A percentile compares a stretch with the other conserved stretches of the same genome.
Evolutionary conservation across 1,284 basidiomycete genomes (phyloP).

Genomic region (Heterobasidion occidentale): DNA sequence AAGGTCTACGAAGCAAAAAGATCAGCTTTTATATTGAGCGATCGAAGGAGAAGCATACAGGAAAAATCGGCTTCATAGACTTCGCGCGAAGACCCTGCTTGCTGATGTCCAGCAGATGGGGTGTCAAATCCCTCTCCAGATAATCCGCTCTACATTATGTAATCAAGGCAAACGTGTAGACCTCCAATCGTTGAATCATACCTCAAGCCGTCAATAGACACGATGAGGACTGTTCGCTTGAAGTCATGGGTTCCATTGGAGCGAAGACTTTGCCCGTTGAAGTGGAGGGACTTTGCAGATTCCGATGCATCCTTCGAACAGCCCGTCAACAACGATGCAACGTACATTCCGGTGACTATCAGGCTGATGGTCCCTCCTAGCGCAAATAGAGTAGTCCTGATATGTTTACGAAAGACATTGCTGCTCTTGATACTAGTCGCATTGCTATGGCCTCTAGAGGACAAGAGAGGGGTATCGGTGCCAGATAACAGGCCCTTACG

Average conservation of each 20-base stretch:
- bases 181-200: conserved; percentile 21
- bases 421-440: too few relatives aligned
- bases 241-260: conserved; percentile 76
- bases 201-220: conserved; percentile 85
- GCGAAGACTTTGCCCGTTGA: conserved; percentile 31
- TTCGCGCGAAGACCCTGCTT: conserved; percentile 79
- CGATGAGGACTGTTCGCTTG: conserved; percentile 72
- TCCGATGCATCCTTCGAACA: neutral
- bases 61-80: conserved; percentile 81
- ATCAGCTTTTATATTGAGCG: neutral
- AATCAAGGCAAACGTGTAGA: neutral
- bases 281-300: conserved; percentile 20
- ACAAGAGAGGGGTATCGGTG: conserved; percentile 6
- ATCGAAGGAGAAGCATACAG: conserved; percentile 38
- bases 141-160: conserved; percentile 61
- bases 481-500: conserved; percentile 33
- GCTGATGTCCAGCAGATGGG: conserved; percentile 71
- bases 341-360: neutral
- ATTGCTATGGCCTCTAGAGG: neutral
- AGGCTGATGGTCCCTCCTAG: neutral
- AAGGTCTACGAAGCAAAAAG: conserved; percentile 45
- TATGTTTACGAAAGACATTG: neutral
- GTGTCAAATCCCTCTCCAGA: conserved; percentile 74
- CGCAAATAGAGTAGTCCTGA: neutral
- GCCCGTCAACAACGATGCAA: neutral